phyloP scores from a whole-genome alignment of 2,329 filamentous ascomycete species.

The Ophiostoma ulmi region DNA sequence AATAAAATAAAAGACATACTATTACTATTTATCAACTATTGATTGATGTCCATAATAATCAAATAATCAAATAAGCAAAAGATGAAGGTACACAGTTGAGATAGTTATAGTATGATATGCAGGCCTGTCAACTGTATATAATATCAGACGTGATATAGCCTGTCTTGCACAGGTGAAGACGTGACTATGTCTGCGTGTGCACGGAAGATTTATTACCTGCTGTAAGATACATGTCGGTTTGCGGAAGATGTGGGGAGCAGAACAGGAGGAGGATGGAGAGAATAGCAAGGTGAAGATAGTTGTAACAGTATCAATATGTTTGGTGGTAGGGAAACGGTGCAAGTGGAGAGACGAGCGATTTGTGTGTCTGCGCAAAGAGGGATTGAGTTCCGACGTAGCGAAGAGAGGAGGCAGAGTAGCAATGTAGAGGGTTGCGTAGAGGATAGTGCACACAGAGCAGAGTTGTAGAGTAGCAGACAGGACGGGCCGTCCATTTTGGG shows the following conservation, averaged over 20 bases:
- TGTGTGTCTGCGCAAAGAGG: constrained; percentile 7
- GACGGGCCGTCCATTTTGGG: constrained; percentile 4
- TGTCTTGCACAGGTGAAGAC: not conserved
- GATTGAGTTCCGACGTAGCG: not conserved
- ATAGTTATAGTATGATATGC: not conserved
- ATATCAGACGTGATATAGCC: not conserved
- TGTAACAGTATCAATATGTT: not conserved
- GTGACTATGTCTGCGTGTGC: constrained; percentile 1
- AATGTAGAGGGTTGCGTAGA: not conserved
- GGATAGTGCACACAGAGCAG: not conserved
- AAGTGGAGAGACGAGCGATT: constrained; percentile 21
- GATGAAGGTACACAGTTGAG: not conserved
- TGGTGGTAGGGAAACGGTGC: constrained; percentile 16
- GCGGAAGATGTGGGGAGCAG: constrained; percentile 3
- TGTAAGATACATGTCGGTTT: not conserved
- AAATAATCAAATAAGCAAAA: not conserved
- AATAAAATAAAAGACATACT: not conserved
- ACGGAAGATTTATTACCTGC: constrained; percentile 4
- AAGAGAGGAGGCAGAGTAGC: not conserved
- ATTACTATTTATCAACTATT: not conserved
- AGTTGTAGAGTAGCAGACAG: not conserved
- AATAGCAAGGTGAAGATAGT: not conserved
- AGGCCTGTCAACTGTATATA: constrained; percentile 6
- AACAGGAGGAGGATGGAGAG: not conserved
- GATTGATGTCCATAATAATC: not conserved